These are phyloP conservation scores for Phalaenopsis aphrodite DNA, from an alignment of 106 monocot genomes.

Conservation along the genomic window DNA sequence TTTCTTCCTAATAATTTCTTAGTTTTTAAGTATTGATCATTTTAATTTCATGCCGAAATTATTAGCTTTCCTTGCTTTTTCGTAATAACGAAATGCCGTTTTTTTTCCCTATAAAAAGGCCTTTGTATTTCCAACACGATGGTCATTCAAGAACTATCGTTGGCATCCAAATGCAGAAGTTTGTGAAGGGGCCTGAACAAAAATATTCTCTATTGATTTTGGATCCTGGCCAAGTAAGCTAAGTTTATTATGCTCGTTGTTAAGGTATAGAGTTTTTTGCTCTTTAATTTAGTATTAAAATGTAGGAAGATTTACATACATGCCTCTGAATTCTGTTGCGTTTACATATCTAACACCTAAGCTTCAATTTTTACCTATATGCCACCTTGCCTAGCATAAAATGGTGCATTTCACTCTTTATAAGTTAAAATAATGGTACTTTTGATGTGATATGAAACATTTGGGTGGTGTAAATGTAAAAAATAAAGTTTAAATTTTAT, in stretches of 20 bases:
- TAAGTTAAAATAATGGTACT: too few relatives aligned
- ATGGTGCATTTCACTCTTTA: too few relatives aligned
- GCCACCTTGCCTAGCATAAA: too few relatives aligned
- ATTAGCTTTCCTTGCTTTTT: slow-evolving; percentile 5
- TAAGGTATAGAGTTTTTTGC: neutral
- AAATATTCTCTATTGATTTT: slow-evolving; percentile 67
- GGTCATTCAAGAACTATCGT: slow-evolving; percentile 96
- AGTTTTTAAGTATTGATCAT: neutral
- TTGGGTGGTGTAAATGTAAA: too few relatives aligned
- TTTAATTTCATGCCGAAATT: neutral
- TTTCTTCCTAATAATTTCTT: neutral
- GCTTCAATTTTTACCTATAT: too few relatives aligned
- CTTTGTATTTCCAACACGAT: slow-evolving; percentile 91
- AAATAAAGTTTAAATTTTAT: too few relatives aligned
- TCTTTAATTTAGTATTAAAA: neutral
- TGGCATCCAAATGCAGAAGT: slow-evolving; percentile 75
- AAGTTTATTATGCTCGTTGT: neutral
- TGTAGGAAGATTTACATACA: too few relatives aligned
- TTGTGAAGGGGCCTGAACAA: slow-evolving; percentile 28
- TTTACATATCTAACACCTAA: too few relatives aligned
- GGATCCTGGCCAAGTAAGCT: slow-evolving; percentile 74
- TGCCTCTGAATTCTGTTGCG: too few relatives aligned
- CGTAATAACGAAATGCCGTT: slow-evolving; percentile 3
- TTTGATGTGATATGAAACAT: too few relatives aligned
- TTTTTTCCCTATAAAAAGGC: slow-evolving; percentile 33